phyloP scores from a whole-genome alignment of 768 basidiomycete genomes.

The Chalciporus sphaerocephalus region DNA sequence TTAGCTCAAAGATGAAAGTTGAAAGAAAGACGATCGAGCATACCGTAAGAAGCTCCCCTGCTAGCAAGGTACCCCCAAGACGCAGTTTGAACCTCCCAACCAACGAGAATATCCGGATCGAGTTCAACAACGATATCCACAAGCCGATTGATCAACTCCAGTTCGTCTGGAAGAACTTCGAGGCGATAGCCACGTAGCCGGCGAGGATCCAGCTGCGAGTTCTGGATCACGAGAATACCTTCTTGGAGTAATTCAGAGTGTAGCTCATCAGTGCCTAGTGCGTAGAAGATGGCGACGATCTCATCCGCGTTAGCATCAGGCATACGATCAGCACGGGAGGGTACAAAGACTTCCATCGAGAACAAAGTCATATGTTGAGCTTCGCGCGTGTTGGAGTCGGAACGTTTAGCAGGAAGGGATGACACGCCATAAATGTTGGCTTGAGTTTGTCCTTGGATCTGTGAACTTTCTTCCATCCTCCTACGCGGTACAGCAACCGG shows the following conservation, averaged over 20 bases:
- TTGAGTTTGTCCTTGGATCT: slow-evolving; percentile 78
- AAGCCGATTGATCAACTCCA: slow-evolving; percentile 74
- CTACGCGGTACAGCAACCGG: slow-evolving; percentile 10
- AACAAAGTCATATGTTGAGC: slow-evolving; percentile 74
- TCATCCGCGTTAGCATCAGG: slow-evolving; percentile 58
- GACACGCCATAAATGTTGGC: slow-evolving; percentile 65
- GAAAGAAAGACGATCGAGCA: no score
- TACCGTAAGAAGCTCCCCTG: slow-evolving; percentile 62
- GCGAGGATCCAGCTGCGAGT: slow-evolving; percentile 35
- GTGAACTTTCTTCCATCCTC: slow-evolving; percentile 39
- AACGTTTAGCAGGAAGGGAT: slow-evolving; percentile 45
- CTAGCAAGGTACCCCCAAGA: slow-evolving; percentile 89
- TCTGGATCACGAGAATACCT: slow-evolving; percentile 56
- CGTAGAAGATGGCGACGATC: slow-evolving; percentile 69
- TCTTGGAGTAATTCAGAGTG: slow-evolving; percentile 26
- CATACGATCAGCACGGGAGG: slow-evolving; percentile 51
- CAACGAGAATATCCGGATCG: slow-evolving; percentile 88
- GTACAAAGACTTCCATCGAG: slow-evolving; percentile 79
- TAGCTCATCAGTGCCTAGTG: slow-evolving; percentile 48
- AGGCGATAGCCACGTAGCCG: slow-evolving; percentile 43
- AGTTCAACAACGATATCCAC: slow-evolving; percentile 69
- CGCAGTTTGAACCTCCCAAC: slow-evolving; percentile 85
- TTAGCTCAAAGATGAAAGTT: not conserved
- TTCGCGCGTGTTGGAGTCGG: slow-evolving; percentile 45
- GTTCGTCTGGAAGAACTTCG: slow-evolving; percentile 60